Evolutionary conservation across 345 rosid genomes (phyloP), one percentile per base, ranked within the genome.

Genomic region (Viola odorata): DNA sequence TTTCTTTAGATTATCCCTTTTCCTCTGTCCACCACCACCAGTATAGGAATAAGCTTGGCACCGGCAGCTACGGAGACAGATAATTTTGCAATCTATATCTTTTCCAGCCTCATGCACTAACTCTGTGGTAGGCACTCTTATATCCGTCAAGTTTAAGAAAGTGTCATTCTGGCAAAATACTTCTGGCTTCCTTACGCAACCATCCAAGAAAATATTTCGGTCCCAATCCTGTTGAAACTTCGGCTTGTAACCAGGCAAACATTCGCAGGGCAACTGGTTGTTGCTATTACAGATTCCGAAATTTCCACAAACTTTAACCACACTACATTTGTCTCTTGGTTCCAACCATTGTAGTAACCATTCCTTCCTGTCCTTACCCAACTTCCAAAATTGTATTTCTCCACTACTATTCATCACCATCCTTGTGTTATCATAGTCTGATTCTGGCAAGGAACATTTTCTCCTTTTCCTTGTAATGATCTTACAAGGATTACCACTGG

Each of bases 181-280:
- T 12, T 9, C 0, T 9, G 63, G 6, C 12, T 12, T 78, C 63
- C 78, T 61, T 0, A 0, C 6, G 52, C 85, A 80, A 39, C 83
- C 80, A 4, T 32, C 70, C 3, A 58, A 53, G 51, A 60, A 80
- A 7, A 62, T 58, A 16, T 64, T 55, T 0, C 49, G 40, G 1
- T 52, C 17, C 83, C 81, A 72, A 8, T 32, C 9, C 0, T 64
- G 72, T 5, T n/a, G 39, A 5, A 58, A 51, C 5, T 0, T 1
- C 3, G 80, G 82, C 55, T 8, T 3, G 32, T 71, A 83, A 15
- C 83, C 88, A 0, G 83, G 78, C 60, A 76, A 72, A 62, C 88
- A 83, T 15, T 63, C 45, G 51, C 88, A 83, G 38, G 5, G 9
- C 8, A 11, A 16, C 37, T 12, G 47, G 7, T 42, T 58, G 2